Evolutionary conservation across 2,329 filamentous ascomycete genomes (phyloP).

Genomic region (Pestalotiopsis sp.): DNA sequence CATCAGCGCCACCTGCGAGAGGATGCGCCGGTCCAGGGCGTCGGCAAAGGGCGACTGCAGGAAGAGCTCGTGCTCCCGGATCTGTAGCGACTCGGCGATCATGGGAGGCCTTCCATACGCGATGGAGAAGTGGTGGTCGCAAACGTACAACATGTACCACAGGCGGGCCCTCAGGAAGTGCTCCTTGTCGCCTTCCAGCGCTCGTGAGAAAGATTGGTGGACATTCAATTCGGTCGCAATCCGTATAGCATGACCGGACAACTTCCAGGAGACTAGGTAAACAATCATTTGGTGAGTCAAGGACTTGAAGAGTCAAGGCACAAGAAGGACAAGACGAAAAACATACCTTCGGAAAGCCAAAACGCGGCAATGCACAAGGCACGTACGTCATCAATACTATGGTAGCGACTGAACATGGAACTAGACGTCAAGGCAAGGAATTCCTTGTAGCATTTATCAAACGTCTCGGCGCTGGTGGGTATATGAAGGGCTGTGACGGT

Average conservation of each 20-base stretch:
- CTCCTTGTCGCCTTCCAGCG: constrained; percentile 45
- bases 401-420: constrained; percentile 60
- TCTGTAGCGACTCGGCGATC: constrained; percentile 15
- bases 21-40: constrained; percentile 21
- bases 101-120: constrained; percentile 45
- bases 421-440: constrained; percentile 58
- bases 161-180: constrained; percentile 59
- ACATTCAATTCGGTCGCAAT: constrained; percentile 61
- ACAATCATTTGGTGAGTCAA: not conserved
- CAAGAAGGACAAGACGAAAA: no score
- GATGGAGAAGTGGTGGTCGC: constrained; percentile 68
- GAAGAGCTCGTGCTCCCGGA: constrained; percentile 12
- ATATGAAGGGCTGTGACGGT: constrained; percentile 63
- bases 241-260: constrained; percentile 60
- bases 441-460: constrained; percentile 58
- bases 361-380: constrained; percentile 65
- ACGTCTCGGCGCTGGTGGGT: constrained; percentile 51
- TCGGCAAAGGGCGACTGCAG: constrained; percentile 15
- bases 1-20: constrained; percentile 15
- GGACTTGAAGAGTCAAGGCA: not conserved
- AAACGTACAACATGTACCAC: constrained; percentile 67
- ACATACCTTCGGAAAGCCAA: constrained; percentile 55
- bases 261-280: constrained; percentile 46
- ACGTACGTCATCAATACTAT: constrained; percentile 60
- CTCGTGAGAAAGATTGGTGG: constrained; percentile 54